Conservation (phyloP, 1,284 basidiomycete species). For the Tilletiopsis washingtonensis region DNA sequence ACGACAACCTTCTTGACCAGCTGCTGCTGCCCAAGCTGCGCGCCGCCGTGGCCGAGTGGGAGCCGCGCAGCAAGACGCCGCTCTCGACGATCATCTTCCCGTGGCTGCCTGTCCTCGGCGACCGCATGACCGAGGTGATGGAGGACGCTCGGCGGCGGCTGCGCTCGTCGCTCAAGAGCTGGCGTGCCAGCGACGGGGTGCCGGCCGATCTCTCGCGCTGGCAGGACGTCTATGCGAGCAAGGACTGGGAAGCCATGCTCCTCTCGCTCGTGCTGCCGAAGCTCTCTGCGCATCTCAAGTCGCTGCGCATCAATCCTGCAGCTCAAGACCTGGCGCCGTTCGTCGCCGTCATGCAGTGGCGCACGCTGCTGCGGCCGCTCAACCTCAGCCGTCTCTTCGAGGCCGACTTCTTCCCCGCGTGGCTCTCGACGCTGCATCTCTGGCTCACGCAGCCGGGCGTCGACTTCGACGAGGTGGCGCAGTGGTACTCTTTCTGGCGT, state of each 20-base stretch:
- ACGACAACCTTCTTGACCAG: constrained; percentile 91
- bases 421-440: constrained; percentile 79
- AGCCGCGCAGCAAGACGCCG: constrained; percentile 16
- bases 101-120: constrained; percentile 75
- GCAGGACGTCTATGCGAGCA: constrained; percentile 11
- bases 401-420: constrained; percentile 88
- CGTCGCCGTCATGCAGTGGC: constrained; percentile 71
- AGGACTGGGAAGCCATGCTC: constrained; percentile 82
- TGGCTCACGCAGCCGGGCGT: constrained; percentile 80
- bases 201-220: constrained; percentile 18
- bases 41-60: constrained; percentile 71
- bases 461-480: constrained; percentile 79
- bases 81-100: constrained; percentile 83
- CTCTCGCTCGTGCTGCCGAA: constrained; percentile 86
- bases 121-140: constrained; percentile 66
- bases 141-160: constrained; percentile 78
- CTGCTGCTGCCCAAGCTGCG: constrained; percentile 85
- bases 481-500: constrained; percentile 85
- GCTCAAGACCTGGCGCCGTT: constrained; percentile 68
- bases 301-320: constrained; percentile 79
- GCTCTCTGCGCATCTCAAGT: constrained; percentile 66
- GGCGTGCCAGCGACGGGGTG: constrained; percentile 50
- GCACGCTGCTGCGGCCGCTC: constrained; percentile 57
- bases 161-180: constrained; percentile 67
- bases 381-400: constrained; percentile 51